These are phyloP conservation scores for Helotiales sp. DNA, from an alignment of 2,329 filamentous ascomycete genomes.

Conservation along the genomic window DNA sequence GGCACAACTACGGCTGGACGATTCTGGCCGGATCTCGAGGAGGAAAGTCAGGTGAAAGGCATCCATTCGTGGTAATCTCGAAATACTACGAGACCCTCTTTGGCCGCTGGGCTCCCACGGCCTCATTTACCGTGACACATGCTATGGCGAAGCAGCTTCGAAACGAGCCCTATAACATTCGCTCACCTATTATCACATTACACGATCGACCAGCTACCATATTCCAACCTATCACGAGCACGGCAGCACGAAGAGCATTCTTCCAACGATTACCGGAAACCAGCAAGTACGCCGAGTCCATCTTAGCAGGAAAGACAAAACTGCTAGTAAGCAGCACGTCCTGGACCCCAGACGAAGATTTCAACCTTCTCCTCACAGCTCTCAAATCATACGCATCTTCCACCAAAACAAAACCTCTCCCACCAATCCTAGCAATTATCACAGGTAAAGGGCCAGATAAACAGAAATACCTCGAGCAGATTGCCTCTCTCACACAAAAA, in stretches of 20 bases:
- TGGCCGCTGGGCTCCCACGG: constrained; percentile 63
- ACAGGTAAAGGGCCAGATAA: constrained; percentile 92
- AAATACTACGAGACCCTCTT: constrained; percentile 75
- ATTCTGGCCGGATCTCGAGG: constrained; percentile 70
- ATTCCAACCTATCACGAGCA: constrained; percentile 68
- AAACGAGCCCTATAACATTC: constrained; percentile 62
- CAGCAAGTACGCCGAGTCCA: constrained; percentile 54
- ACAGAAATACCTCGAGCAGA: constrained; percentile 67
- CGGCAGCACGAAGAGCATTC: constrained; percentile 53
- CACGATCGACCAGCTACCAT: constrained; percentile 85
- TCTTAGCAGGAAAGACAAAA: constrained; percentile 58
- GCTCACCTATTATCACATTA: constrained; percentile 66
- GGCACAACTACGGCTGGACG: constrained; percentile 98
- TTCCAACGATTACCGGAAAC: constrained; percentile 68
- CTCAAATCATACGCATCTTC: constrained; percentile 70
- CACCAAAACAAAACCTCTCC: constrained; percentile 31
- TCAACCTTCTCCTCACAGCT: constrained; percentile 81
- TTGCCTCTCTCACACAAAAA: constrained; percentile 58
- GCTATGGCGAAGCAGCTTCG: constrained; percentile 80
- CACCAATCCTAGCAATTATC: constrained; percentile 82
- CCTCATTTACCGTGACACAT: constrained; percentile 84
- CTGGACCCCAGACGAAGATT: constrained; percentile 97
- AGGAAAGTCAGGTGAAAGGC: constrained; percentile 45
- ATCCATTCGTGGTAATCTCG: constrained; percentile 77
- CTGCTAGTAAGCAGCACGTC: constrained; percentile 92